A percentile compares a stretch with the other conserved stretches of the same genome.
phyloP scores from a whole-genome alignment of 306 rosid genomes.

The Begonia loranthoides region DNA sequence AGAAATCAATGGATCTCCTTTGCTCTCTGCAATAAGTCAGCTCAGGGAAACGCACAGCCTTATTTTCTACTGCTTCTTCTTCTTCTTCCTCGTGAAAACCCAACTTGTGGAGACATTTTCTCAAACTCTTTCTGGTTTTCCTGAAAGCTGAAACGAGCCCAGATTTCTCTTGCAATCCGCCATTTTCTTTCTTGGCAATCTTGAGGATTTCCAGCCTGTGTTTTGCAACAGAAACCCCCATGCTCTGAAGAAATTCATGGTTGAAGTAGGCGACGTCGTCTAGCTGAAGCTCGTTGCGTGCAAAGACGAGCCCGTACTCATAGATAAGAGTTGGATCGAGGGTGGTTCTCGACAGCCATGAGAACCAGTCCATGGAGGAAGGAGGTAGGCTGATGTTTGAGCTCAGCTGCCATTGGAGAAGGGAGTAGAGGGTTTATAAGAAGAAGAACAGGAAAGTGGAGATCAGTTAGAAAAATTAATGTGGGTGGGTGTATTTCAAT shows the following conservation, averaged over 20 bases:
- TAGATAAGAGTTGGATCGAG: conserved; percentile 57
- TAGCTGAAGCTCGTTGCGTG: conserved; percentile 49
- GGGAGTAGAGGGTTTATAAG: no score
- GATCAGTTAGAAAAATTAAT: no score
- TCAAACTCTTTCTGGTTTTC: conserved; percentile 34
- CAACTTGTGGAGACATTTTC: conserved; percentile 36
- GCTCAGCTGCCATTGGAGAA: no score
- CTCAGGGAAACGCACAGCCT: conserved; percentile 8
- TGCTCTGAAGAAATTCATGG: conserved; percentile 83
- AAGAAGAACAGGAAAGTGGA: no score
- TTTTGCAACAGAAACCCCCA: conserved; percentile 79
- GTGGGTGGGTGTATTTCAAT: no score
- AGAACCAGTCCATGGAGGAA: conserved; percentile 75
- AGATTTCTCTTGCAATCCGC: conserved; percentile 13
- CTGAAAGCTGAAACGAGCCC: conserved; percentile 24
- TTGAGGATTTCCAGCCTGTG: conserved; percentile 85
- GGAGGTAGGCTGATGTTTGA: background rate
- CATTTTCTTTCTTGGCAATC: conserved; percentile 33
- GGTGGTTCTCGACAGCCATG: conserved; percentile 73
- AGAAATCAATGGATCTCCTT: conserved; percentile 17
- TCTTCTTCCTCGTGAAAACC: conserved; percentile 14
- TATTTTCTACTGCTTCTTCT: background rate
- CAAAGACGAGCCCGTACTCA: conserved; percentile 59
- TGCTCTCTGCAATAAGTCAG: conserved; percentile 22
- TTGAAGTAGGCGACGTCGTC: conserved; percentile 51